Percentiles rank a stretch among this genome's conserved stretches.
These are phyloP conservation scores for Histomonas meleagridis DNA, from an alignment of 208 protist species.

Conservation along the genomic window DNA sequence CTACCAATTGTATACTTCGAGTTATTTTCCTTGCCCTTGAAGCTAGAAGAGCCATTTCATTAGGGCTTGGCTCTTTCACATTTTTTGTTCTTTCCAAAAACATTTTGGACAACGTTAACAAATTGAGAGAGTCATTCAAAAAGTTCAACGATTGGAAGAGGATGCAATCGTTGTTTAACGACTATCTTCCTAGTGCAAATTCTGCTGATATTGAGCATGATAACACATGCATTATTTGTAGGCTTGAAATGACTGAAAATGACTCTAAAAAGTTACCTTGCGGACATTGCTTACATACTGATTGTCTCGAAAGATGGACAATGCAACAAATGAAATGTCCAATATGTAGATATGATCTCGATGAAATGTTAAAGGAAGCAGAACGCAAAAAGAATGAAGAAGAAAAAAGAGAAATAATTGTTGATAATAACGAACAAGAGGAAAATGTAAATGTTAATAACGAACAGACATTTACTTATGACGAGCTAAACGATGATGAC, in stretches of 20 bases:
- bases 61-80: too few relatives aligned
- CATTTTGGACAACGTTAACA: neutral
- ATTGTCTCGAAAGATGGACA: neutral
- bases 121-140: neutral
- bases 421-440: too few relatives aligned
- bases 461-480: too few relatives aligned
- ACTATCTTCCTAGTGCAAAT: neutral
- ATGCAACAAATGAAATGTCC: neutral
- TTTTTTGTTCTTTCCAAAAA: neutral
- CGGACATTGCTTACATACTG: neutral
- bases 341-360: neutral
- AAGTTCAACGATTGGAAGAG: neutral
- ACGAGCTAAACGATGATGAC: too few relatives aligned
- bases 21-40: neutral
- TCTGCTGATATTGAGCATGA: neutral
- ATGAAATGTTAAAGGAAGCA: neutral
- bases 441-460: too few relatives aligned
- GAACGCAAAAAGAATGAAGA: too few relatives aligned
- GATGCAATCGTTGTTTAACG: neutral
- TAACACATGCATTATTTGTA: neutral
- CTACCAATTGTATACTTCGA: neutral
- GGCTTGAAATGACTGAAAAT: neutral
- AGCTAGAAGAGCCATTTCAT: too few relatives aligned
- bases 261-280: neutral
- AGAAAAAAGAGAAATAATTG: too few relatives aligned